phyloP scores from a whole-genome alignment of 2,329 filamentous ascomycete genomes.

The Alternaria novae-zelandiae region DNA sequence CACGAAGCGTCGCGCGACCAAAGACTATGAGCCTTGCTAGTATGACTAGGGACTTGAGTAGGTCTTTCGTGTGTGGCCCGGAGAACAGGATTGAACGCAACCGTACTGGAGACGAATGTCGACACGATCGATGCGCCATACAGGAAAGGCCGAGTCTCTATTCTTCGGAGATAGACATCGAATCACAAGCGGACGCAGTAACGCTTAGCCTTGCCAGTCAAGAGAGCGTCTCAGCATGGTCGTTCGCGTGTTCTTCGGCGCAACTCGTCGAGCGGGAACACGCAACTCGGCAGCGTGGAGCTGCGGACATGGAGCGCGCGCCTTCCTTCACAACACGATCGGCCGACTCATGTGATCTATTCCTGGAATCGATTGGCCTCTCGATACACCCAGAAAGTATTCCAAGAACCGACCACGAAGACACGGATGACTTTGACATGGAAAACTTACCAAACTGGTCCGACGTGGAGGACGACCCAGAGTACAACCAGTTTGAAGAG shows the following conservation, averaged over 20 bases:
- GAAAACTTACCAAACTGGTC: slow-evolving; percentile 1
- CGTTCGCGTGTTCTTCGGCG: background rate
- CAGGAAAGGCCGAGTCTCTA: background rate
- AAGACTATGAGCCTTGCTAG: background rate
- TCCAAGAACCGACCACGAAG: background rate
- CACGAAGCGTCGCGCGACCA: background rate
- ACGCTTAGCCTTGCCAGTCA: background rate
- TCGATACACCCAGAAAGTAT: background rate
- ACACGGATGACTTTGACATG: background rate
- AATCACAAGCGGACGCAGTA: background rate
- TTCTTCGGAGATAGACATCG: background rate
- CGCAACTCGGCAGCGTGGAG: background rate
- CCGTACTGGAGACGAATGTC: background rate
- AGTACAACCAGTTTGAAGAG: background rate
- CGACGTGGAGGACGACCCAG: slow-evolving; percentile 2
- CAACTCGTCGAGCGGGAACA: background rate
- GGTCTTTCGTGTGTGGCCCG: background rate
- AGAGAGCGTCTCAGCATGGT: background rate
- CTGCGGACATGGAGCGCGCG: background rate
- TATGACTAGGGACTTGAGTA: background rate
- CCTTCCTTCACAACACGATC: background rate
- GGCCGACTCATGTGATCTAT: background rate
- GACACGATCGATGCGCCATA: background rate
- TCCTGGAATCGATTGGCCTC: background rate
- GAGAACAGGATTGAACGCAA: background rate